A percentile compares a stretch with the other conserved stretches of the same genome.
phyloP scores from a whole-genome alignment of 2,329 filamentous ascomycete species.

The Calcarisporium arbuscula region DNA sequence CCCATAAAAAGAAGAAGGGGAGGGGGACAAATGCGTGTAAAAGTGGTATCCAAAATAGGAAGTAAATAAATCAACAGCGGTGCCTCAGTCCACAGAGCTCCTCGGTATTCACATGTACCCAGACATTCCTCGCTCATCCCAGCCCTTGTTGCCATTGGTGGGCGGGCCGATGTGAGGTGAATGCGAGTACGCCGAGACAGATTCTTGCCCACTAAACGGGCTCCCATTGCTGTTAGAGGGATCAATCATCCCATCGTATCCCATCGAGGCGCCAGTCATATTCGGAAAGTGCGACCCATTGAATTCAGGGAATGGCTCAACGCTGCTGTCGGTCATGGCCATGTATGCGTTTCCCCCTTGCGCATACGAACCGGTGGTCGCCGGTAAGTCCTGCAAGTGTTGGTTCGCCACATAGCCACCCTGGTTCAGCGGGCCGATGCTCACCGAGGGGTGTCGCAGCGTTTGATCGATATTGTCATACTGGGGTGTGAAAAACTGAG shows the following conservation, averaged over 20 bases:
- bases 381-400: slow-evolving; percentile 19
- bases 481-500: slow-evolving; percentile 19
- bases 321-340: slow-evolving; percentile 15
- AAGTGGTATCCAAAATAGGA: no score
- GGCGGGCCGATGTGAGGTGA: slow-evolving; percentile 24
- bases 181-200: slow-evolving; percentile 26
- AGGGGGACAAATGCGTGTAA: no score
- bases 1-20: no score
- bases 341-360: slow-evolving; percentile 17
- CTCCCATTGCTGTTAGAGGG: slow-evolving; percentile 27
- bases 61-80: no score
- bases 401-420: slow-evolving; percentile 15
- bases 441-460: slow-evolving; percentile 17
- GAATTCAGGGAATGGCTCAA: slow-evolving; percentile 26
- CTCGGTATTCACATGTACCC: slow-evolving; percentile 10
- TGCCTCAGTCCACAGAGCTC: no score
- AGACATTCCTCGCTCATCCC: slow-evolving; percentile 17
- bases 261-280: slow-evolving; percentile 20
- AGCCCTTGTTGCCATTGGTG: slow-evolving; percentile 14
- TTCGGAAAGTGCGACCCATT: slow-evolving; percentile 26
- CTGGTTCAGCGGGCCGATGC: slow-evolving; percentile 19
- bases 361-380: slow-evolving; percentile 17
- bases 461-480: slow-evolving; percentile 20
- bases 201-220: slow-evolving; percentile 30
- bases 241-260: slow-evolving; percentile 24